phyloP scores from a whole-genome alignment of 106 monocot genomes.

The Dioscorea alata region DNA sequence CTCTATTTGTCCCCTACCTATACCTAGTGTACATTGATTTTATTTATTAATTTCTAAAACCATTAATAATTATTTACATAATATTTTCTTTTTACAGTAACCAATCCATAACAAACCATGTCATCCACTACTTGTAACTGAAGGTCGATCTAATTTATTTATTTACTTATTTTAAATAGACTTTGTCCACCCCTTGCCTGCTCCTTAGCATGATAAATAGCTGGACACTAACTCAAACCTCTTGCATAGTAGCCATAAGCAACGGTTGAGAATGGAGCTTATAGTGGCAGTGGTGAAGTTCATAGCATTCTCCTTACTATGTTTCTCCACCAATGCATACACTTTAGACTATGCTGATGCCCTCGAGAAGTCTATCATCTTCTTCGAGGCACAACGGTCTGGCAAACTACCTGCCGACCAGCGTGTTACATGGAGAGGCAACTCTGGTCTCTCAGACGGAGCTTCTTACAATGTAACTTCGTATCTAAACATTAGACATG shows the following conservation, averaged over 20 bases:
- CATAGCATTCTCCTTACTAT: neutral
- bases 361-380: constrained; percentile 68
- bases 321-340: neutral
- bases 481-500: too few relatives aligned
- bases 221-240: constrained; percentile 10
- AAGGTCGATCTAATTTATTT: too few relatives aligned
- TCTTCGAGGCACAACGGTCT: constrained; percentile 75
- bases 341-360: constrained; percentile 49
- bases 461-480: constrained; percentile 18
- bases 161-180: too few relatives aligned
- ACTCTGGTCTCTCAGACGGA: constrained; percentile 66
- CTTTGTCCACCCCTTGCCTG: too few relatives aligned
- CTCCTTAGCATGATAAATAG: too few relatives aligned
- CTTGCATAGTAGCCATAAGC: constrained; percentile 5
- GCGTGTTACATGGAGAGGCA: constrained; percentile 53
- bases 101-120: too few relatives aligned
- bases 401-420: constrained; percentile 59
- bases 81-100: too few relatives aligned
- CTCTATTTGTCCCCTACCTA: too few relatives aligned
- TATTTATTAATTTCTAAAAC: too few relatives aligned
- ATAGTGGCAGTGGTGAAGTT: neutral
- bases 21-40: too few relatives aligned
- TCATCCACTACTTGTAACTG: too few relatives aligned
- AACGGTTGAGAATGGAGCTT: neutral
- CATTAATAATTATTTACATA: too few relatives aligned